phyloP scores from a whole-genome alignment of 331 rosid genomes.

The Malus hybrid region DNA sequence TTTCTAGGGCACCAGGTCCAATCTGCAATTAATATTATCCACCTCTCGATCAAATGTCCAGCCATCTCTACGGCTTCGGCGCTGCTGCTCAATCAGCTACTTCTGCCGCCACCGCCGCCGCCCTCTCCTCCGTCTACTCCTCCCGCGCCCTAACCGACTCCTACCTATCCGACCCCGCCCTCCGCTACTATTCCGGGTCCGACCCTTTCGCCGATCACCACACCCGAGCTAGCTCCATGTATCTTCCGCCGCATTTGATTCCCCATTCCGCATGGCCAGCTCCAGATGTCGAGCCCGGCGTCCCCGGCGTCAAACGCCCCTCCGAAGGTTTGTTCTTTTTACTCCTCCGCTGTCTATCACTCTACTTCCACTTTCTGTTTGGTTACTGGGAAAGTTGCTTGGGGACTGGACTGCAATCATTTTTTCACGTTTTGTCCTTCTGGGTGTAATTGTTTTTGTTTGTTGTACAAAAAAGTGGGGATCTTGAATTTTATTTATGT shows the following conservation, averaged over 20 bases:
- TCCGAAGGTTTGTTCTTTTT: slow-evolving; percentile 47
- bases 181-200: not conserved
- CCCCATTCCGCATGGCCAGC: slow-evolving; percentile 15
- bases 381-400: not conserved
- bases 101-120: not conserved
- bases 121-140: slow-evolving; percentile 2
- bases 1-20: not conserved
- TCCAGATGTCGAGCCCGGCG: slow-evolving; percentile 28
- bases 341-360: not conserved
- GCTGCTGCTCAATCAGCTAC: slow-evolving; percentile 17
- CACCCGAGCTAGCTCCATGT: slow-evolving; percentile 17
- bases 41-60: slow-evolving; percentile 8
- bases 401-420: not conserved
- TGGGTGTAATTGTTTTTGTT: not conserved
- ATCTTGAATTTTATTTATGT: not conserved
- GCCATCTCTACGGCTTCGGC: slow-evolving; percentile 19
- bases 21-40: not conserved
- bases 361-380: not conserved
- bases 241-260: slow-evolving; percentile 21
- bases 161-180: slow-evolving; percentile 5
- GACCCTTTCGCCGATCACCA: not conserved
- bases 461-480: not conserved
- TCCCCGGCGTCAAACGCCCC: slow-evolving; percentile 56
- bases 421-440: not conserved
- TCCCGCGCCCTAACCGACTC: not conserved